phyloP scores from a whole-genome alignment of 768 basidiomycete species.

The Tulasnella sp. region DNA sequence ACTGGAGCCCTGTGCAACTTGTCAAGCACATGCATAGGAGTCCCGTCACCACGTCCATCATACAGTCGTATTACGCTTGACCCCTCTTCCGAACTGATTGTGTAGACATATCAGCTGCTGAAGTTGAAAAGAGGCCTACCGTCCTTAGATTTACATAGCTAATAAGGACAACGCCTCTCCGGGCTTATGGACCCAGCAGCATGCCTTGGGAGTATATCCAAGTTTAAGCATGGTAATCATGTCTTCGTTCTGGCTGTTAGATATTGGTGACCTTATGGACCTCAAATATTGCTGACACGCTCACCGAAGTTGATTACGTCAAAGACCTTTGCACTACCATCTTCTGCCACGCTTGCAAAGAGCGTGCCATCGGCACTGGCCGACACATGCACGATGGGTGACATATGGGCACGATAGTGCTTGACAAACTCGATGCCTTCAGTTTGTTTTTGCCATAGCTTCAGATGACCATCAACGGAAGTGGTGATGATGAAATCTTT shows the following conservation, averaged over 20 bases:
- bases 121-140: too few species aligned
- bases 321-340: constrained; percentile 88
- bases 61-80: constrained; percentile 75
- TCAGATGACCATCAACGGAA: constrained; percentile 87
- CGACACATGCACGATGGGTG: constrained; percentile 65
- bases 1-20: constrained; percentile 81
- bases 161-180: constrained; percentile 81
- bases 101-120: too few species aligned
- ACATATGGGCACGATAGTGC: constrained; percentile 87
- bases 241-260: constrained; percentile 38
- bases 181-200: constrained; percentile 89
- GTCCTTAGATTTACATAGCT: constrained; percentile 59
- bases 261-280: background rate
- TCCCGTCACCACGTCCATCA: constrained; percentile 79
- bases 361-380: constrained; percentile 86
- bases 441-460: constrained; percentile 99
- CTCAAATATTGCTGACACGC: constrained; percentile 23
- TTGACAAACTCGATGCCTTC: constrained; percentile 96
- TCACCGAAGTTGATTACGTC: constrained; percentile 96
- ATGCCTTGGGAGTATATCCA: constrained; percentile 71
- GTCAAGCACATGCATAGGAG: constrained; percentile 62
- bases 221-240: constrained; percentile 99
- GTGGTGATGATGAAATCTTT: constrained; percentile 92
- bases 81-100: constrained; percentile 73
- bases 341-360: constrained; percentile 85